Conservation (phyloP, 73 alveolate species). For the Effrenium voratum region DNA sequence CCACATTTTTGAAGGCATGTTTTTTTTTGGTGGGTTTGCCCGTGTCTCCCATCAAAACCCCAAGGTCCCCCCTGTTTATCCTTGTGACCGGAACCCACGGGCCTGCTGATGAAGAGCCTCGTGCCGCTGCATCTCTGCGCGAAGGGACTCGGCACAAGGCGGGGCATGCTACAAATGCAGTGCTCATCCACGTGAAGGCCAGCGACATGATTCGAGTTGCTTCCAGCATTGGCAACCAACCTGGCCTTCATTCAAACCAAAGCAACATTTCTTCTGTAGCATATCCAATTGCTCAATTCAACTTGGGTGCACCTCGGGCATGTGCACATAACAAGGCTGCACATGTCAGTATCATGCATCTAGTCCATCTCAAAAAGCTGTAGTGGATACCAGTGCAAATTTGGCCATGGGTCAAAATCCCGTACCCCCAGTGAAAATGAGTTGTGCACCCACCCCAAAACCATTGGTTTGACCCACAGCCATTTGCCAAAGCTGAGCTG, state of each 20-base stretch:
- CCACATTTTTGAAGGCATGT: not conserved
- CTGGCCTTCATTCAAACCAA: not conserved
- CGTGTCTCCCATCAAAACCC: not conserved
- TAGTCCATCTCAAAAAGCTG: not conserved
- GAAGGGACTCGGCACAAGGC: conserved; percentile 29
- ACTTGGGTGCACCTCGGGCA: too few species aligned
- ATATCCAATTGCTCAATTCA: too few species aligned
- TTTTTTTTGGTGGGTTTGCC: not conserved
- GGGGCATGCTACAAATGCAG: too few species aligned
- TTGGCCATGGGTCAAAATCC: not conserved
- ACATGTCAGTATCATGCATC: not conserved
- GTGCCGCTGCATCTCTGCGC: conserved; percentile 8
- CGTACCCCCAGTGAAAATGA: not conserved
- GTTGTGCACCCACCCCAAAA: too few species aligned
- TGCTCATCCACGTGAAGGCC: too few species aligned
- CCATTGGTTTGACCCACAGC: not conserved
- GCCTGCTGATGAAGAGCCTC: conserved; percentile 1
- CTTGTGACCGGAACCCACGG: not conserved
- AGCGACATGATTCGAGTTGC: not conserved
- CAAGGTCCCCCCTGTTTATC: not conserved
- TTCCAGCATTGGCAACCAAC: not conserved
- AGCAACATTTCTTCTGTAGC: not conserved
- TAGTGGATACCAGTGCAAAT: not conserved
- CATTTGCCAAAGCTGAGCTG: not conserved
- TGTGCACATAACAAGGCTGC: not conserved